Evolutionary conservation across 2,329 filamentous ascomycete species (phyloP).

Genomic region (Phoma herbarum): DNA sequence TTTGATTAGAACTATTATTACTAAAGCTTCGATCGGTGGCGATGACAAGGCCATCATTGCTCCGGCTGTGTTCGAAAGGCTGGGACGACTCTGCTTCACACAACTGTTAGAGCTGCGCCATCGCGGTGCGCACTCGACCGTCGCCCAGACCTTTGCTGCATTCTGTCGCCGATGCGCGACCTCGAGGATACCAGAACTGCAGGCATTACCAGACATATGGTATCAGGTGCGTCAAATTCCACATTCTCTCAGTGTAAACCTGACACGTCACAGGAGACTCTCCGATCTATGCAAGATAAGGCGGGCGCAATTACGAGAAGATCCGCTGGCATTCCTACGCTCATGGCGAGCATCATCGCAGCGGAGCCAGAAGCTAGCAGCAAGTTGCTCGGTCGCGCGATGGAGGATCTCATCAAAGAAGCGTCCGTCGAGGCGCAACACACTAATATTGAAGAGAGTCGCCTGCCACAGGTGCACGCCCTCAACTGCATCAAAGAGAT

Average conservation of each 20-base stretch:
- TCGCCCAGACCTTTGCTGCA: slow-evolving; percentile 83
- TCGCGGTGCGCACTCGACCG: slow-evolving; percentile 91
- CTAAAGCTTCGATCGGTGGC: slow-evolving; percentile 48
- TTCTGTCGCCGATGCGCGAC: slow-evolving; percentile 76
- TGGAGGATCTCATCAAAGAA: slow-evolving; percentile 69
- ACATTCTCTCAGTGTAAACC: background rate
- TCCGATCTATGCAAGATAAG: slow-evolving; percentile 76
- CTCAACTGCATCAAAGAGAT: slow-evolving; percentile 93
- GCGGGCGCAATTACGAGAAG: slow-evolving; percentile 82
- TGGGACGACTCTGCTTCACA: slow-evolving; percentile 79
- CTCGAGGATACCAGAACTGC: slow-evolving; percentile 57
- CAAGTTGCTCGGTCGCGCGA: slow-evolving; percentile 68
- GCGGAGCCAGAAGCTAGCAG: slow-evolving; percentile 68
- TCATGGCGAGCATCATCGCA: slow-evolving; percentile 82
- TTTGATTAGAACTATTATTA: slow-evolving; percentile 64
- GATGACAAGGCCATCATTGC: slow-evolving; percentile 31
- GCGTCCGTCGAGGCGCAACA: slow-evolving; percentile 63
- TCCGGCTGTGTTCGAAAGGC: slow-evolving; percentile 65
- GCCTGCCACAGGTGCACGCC: slow-evolving; percentile 90
- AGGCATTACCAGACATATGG: slow-evolving; percentile 69
- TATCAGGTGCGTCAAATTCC: slow-evolving; percentile 59
- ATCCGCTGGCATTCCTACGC: slow-evolving; percentile 88
- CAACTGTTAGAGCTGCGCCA: slow-evolving; percentile 87
- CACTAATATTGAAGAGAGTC: slow-evolving; percentile 63
- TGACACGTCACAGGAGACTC: slow-evolving; percentile 61